Conservation (phyloP, 2,329 filamentous ascomycete genomes). For the Phyllachora maydis region DNA sequence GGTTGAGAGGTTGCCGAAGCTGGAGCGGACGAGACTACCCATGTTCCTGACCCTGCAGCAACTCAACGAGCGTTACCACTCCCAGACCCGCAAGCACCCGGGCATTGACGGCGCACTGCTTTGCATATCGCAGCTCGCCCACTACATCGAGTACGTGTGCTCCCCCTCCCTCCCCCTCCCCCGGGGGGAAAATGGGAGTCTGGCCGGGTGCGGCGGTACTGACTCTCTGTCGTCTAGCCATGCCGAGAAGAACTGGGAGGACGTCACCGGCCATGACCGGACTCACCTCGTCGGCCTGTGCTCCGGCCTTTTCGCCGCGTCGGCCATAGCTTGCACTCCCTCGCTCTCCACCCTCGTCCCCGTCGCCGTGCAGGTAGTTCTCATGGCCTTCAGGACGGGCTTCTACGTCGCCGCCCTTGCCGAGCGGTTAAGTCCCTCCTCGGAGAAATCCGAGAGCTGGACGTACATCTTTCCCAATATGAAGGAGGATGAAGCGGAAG, state of each 20-base stretch:
- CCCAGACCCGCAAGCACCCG: constrained; percentile 32
- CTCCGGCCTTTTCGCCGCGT: constrained; percentile 50
- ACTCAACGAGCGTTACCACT: constrained; percentile 42
- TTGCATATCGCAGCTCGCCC: constrained; percentile 42
- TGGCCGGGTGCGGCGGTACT: constrained; percentile 2
- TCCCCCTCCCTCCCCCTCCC: constrained; percentile 1
- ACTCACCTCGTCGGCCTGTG: constrained; percentile 42
- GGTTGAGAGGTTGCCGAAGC: constrained; percentile 30
- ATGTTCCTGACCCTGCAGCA: constrained; percentile 41
- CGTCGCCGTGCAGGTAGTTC: constrained; percentile 40
- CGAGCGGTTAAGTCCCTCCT: constrained; percentile 18
- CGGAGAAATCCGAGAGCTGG: constrained; percentile 36
- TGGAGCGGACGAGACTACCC: constrained; percentile 37
- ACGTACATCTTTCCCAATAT: constrained; percentile 41
- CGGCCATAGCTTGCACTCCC: constrained; percentile 41
- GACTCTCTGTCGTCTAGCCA: constrained; percentile 13
- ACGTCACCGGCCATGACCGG: constrained; percentile 26
- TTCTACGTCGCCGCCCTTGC: constrained; percentile 29
- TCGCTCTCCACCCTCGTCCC: constrained; percentile 40
- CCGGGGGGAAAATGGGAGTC: no score
- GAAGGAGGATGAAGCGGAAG: constrained; percentile 26
- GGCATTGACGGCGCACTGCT: constrained; percentile 44
- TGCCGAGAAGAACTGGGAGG: constrained; percentile 30
- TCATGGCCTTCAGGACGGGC: constrained; percentile 46
- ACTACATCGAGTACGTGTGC: constrained; percentile 43